Evolutionary conservation across 352 stramenopile species (phyloP).

Genomic region (Phytophthora pseudosyringae): DNA sequence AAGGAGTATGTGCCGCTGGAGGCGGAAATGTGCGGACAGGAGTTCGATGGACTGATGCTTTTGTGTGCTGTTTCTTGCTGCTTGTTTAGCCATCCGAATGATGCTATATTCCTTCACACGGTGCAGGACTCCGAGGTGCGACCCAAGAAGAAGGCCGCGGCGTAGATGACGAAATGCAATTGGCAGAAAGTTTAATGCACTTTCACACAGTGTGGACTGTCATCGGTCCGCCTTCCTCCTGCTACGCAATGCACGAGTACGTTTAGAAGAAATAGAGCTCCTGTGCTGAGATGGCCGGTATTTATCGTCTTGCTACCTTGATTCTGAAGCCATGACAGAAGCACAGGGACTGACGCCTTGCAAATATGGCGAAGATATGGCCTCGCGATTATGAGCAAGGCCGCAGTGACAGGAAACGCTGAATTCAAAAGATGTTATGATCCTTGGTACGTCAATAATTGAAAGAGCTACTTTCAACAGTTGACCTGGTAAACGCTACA

Average conservation of each 20-base stretch:
- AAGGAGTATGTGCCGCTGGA: slow-evolving; percentile 80
- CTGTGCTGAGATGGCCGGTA: slow-evolving; percentile 7
- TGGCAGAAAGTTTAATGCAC: neutral
- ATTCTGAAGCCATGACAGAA: slow-evolving; percentile 6
- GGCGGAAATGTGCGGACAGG: neutral
- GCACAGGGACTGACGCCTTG: too few relatives aligned
- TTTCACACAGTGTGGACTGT: neutral
- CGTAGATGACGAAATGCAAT: slow-evolving; percentile 23
- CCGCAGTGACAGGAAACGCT: neutral
- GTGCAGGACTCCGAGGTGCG: slow-evolving; percentile 90
- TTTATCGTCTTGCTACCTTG: slow-evolving; percentile 10
- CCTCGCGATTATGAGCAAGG: neutral
- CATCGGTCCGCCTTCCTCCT: neutral
- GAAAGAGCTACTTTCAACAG: neutral
- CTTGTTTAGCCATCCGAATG: slow-evolving; percentile 85
- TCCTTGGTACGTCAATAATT: slow-evolving; percentile 1
- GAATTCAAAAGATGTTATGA: neutral
- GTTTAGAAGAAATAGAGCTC: slow-evolving; percentile 29
- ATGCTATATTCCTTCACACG: slow-evolving; percentile 94
- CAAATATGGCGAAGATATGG: too few relatives aligned
- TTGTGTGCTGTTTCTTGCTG: slow-evolving; percentile 8
- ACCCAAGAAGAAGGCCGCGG: slow-evolving; percentile 66
- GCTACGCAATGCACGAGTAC: slow-evolving; percentile 16
- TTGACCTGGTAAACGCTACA: neutral
- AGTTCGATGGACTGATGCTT: slow-evolving; percentile 9